These are phyloP conservation scores for Diaporthe longicolla DNA, from an alignment of 2,329 filamentous ascomycete species.

Conservation along the genomic window DNA sequence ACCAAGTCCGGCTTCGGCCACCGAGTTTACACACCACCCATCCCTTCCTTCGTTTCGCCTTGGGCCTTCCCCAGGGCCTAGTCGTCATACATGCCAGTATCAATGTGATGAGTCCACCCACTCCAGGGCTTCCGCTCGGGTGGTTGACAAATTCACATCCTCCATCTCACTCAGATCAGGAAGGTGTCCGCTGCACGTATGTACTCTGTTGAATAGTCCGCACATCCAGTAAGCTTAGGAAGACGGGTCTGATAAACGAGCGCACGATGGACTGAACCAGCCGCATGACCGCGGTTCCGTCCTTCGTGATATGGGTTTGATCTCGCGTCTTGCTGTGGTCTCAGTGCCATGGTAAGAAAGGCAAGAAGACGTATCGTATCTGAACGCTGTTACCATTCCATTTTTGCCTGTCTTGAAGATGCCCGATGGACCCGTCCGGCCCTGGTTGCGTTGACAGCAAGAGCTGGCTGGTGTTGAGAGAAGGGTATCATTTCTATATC, in stretches of 20 bases:
- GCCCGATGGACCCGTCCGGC: background rate
- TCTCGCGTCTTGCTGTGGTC: conserved; percentile 75
- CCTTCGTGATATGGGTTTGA: conserved; percentile 52
- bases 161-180: background rate
- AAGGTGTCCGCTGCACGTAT: conserved; percentile 51
- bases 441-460: background rate
- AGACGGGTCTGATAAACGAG: conserved; percentile 76
- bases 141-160: background rate
- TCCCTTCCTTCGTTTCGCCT: background rate
- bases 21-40: conserved; percentile 1
- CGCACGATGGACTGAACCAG: conserved; percentile 44
- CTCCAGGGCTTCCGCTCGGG: background rate
- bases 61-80: background rate
- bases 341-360: conserved; percentile 64
- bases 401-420: background rate
- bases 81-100: background rate
- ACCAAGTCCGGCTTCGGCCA: conserved; percentile 13
- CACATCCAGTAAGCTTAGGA: conserved; percentile 68
- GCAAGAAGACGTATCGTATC: conserved; percentile 76
- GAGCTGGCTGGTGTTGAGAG: conserved; percentile 30
- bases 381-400: conserved; percentile 61
- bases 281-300: conserved; percentile 43
- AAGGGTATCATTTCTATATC: conserved; percentile 44
- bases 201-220: conserved; percentile 77
- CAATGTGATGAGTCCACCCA: background rate